Conservation (phyloP, 805 yeast species). For the Brettanomyces bruxellensis region DNA sequence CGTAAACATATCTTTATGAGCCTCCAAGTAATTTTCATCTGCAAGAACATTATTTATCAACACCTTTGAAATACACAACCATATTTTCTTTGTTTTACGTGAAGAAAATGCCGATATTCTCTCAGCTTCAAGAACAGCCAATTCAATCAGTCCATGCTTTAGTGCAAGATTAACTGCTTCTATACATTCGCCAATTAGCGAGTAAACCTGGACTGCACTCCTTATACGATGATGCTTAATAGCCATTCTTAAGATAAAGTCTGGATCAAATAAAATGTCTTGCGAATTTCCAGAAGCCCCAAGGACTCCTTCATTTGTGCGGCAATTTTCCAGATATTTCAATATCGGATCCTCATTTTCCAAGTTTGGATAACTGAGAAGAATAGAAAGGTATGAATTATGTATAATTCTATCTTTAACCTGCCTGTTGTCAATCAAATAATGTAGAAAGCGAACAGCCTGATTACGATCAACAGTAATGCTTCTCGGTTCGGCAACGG, state of each 20-base stretch:
- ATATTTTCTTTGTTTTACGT: conserved; percentile 52
- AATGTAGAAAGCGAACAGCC: conserved; percentile 55
- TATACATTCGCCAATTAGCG: conserved; percentile 60
- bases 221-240: conserved; percentile 46
- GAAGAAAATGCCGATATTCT: conserved; percentile 25
- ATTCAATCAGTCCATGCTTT: conserved; percentile 44
- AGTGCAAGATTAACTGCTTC: conserved; percentile 77
- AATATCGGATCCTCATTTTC: conserved; percentile 39
- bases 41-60: conserved; percentile 29
- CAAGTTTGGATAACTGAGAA: conserved; percentile 40
- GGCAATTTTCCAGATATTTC: conserved; percentile 34
- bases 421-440: conserved; percentile 37
- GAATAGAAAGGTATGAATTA: conserved; percentile 60
- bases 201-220: conserved; percentile 67
- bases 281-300: conserved; percentile 7
- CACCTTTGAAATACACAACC: conserved; percentile 58
- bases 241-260: conserved; percentile 69
- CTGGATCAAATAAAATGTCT: conserved; percentile 50
- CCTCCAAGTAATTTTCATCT: conserved; percentile 19
- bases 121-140: conserved; percentile 52
- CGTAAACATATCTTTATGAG: conserved; percentile 12
- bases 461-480: conserved; percentile 44
- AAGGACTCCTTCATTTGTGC: conserved; percentile 10
- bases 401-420: conserved; percentile 43
- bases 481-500: conserved; percentile 22